Base-by-base conservation (phyloP, 2,329 filamentous ascomycete species). In the Penicillium nordicum region DNA sequence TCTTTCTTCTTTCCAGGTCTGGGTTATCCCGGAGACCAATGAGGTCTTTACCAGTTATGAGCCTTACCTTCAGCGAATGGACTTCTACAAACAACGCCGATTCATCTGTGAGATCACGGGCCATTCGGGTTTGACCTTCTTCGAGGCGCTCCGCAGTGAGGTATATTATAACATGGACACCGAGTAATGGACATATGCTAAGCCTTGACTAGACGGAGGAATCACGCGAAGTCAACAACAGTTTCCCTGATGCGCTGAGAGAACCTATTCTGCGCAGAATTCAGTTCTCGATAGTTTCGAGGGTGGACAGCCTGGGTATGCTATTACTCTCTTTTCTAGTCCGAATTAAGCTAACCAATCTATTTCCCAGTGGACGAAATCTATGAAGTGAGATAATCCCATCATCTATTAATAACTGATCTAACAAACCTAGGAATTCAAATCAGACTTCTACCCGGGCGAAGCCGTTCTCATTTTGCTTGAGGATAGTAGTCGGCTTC, bases 31-130 rank as follows among this genome's bases (percentile, higher is more conserved):
- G 55, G 86, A 92, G 74, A 97, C 94, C 14, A 90, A 89, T 42
- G 94, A 99, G 76, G 81, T 97, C 55, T 99, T 97, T 71, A 80
- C 82, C 21, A 88, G 87, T 49, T 97, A 97, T 73, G 92, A 97
- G 69, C 86, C 88, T 41, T 99, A 96, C 75, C 77, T 97, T 36
- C 82, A 84, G 66, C 86, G 92, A 57, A 88, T 92, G 82, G 92
- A 97, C 72, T 97, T 96, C 71, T 96, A 96, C 73, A 92, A 89
- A 66, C 90, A 95, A 87, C 90, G 87, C 69, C 86, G 88, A 53
- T 99, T 97, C 74, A 96, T 95, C 59, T 96, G 95, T 75, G 90
- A 96, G 72, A 95, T 97, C 63, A 96, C 92, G 12, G 94, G 94
- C 52, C 93, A 96, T 73, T 95, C 92, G 30, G 88, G 88, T 51